Conservation (phyloP, 495 filamentous ascomycete species). For the Xylaria flabelliformis region DNA sequence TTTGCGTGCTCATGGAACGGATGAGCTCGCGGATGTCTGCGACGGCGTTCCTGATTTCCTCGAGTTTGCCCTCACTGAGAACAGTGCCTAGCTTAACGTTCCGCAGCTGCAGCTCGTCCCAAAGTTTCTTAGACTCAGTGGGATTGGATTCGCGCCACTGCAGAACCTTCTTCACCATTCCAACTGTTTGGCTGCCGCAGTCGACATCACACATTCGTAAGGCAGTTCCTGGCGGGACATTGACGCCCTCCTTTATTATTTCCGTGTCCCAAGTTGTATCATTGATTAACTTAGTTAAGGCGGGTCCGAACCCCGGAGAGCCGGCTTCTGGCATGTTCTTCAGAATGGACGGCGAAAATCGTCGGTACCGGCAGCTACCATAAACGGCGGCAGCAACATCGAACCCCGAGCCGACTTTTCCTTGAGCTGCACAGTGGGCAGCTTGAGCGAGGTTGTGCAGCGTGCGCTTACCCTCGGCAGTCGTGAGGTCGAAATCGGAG, state of each 20-base stretch:
- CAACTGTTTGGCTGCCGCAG: slow-evolving; percentile 89
- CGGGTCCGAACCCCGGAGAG: slow-evolving; percentile 66
- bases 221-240: slow-evolving; percentile 74
- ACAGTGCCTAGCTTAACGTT: slow-evolving; percentile 75
- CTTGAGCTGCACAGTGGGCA: slow-evolving; percentile 93
- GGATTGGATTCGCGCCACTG: slow-evolving; percentile 76
- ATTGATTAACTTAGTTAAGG: slow-evolving; percentile 70
- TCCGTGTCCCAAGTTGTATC: slow-evolving; percentile 76
- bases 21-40: slow-evolving; percentile 59
- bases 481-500: slow-evolving; percentile 58
- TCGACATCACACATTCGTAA: slow-evolving; percentile 95
- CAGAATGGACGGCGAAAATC: slow-evolving; percentile 84
- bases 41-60: slow-evolving; percentile 48
- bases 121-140: slow-evolving; percentile 70
- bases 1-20: slow-evolving; percentile 72
- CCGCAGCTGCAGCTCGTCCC: slow-evolving; percentile 71
- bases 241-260: slow-evolving; percentile 68
- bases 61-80: slow-evolving; percentile 54
- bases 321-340: slow-evolving; percentile 68
- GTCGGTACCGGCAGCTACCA: slow-evolving; percentile 86
- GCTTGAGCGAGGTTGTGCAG: slow-evolving; percentile 94
- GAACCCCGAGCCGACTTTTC: slow-evolving; percentile 94
- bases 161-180: slow-evolving; percentile 92
- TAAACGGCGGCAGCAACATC: slow-evolving; percentile 95
- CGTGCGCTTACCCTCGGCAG: slow-evolving; percentile 43